phyloP scores from a whole-genome alignment of 139 green algal genomes.

The Nannochloris sp. region DNA sequence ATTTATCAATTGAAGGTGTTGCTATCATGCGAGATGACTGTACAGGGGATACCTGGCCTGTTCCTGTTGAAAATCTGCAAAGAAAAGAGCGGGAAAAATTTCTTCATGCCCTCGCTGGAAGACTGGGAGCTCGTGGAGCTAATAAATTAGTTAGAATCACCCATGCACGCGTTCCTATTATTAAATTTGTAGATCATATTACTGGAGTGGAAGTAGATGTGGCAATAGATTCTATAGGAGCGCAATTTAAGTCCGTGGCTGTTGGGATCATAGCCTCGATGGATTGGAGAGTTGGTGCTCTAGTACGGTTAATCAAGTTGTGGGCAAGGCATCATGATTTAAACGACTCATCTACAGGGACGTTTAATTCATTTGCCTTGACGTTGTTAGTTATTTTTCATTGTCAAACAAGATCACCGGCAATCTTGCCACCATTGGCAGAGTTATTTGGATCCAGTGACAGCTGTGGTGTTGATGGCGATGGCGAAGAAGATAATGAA shows the following conservation, averaged over 20 bases:
- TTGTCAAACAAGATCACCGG: constrained; percentile 29
- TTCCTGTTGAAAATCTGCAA: not conserved
- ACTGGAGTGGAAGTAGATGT: constrained; percentile 30
- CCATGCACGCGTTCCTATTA: constrained; percentile 52
- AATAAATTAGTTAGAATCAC: not conserved
- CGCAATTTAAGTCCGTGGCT: constrained; percentile 18
- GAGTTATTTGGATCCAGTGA: too few relatives aligned
- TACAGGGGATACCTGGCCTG: not conserved
- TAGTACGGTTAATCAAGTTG: constrained; percentile 65
- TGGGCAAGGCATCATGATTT: constrained; percentile 62
- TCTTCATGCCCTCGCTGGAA: not conserved
- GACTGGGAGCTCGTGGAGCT: not conserved
- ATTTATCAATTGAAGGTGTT: constrained; percentile 36
- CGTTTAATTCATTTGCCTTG: constrained; percentile 75
- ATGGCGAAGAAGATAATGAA: too few relatives aligned
- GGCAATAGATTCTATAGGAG: constrained; percentile 18
- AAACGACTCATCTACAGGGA: constrained; percentile 60
- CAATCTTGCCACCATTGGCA: constrained; percentile 38
- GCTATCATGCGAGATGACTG: not conserved
- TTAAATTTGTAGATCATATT: constrained; percentile 40
- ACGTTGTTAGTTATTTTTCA: constrained; percentile 57
- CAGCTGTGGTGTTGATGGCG: too few relatives aligned
- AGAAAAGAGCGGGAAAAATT: not conserved
- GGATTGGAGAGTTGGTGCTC: constrained; percentile 25
- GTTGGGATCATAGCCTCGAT: constrained; percentile 23